phyloP scores from a whole-genome alignment of 2,329 filamentous ascomycete genomes.

The Diaporthe ilicicola region DNA sequence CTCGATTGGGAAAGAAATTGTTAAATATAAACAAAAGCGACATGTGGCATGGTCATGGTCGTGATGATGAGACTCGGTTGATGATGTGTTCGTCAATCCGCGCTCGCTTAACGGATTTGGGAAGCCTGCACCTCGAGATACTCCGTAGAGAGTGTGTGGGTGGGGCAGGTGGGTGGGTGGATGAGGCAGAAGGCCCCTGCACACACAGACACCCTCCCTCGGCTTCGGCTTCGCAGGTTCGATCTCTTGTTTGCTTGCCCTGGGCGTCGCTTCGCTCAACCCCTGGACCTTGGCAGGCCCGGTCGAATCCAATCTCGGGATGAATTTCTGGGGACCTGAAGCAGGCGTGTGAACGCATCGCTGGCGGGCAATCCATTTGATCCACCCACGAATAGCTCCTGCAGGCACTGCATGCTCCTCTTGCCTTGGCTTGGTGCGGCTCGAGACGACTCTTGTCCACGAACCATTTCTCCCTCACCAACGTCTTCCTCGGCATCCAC shows the following conservation, averaged over 20 bases:
- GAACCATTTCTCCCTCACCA: slow-evolving; percentile 30
- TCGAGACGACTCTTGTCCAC: slow-evolving; percentile 13
- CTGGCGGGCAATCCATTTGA: slow-evolving; percentile 1
- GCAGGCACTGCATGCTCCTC: slow-evolving; percentile 7
- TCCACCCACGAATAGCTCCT: slow-evolving; percentile 3
- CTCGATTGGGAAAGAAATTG: not conserved
- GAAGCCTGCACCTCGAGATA: not conserved
- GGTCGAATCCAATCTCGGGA: slow-evolving; percentile 7
- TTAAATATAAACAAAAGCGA: slow-evolving; percentile 21
- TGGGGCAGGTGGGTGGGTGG: not conserved
- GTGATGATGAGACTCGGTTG: slow-evolving; percentile 18
- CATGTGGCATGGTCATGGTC: slow-evolving; percentile 7
- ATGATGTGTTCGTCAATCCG: slow-evolving; percentile 11
- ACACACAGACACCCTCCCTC: slow-evolving; percentile 19
- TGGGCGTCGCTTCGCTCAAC: not conserved
- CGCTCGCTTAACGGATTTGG: slow-evolving; percentile 11
- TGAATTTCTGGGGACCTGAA: slow-evolving; percentile 25
- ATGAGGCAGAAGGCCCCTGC: not conserved
- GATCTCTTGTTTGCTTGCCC: not conserved
- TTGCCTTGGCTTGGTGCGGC: slow-evolving; percentile 23
- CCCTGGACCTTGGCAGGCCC: slow-evolving; percentile 13
- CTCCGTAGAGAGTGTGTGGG: too few species aligned
- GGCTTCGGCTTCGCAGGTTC: slow-evolving; percentile 20
- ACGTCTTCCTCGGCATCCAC: slow-evolving; percentile 26
- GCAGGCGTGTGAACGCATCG: slow-evolving; percentile 18